These are phyloP conservation scores for Carex sylvatica DNA, from an alignment of 202 grass and related monocot species.

Conservation along the genomic window DNA sequence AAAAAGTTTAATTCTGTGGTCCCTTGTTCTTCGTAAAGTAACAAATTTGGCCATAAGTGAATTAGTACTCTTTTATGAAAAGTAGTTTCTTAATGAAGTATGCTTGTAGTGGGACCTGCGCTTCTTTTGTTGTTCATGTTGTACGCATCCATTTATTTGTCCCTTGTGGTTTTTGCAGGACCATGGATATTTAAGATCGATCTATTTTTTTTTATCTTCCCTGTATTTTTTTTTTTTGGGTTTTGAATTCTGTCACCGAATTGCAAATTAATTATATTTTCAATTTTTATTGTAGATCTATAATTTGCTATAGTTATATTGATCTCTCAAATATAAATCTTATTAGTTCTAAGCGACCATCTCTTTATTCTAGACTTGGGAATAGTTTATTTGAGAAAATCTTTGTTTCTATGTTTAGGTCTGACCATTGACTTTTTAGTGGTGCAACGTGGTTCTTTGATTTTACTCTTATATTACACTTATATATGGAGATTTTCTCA, in stretches of 20 bases:
- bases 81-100: background rate
- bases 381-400: background rate
- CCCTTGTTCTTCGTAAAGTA: slow-evolving; percentile 7
- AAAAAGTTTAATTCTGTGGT: background rate
- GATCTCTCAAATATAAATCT: background rate
- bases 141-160: slow-evolving; percentile 1
- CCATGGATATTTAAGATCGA: background rate
- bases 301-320: background rate
- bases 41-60: background rate
- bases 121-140: background rate
- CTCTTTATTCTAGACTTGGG: background rate
- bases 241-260: background rate
- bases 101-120: background rate
- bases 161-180: background rate
- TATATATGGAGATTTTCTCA: background rate
- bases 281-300: slow-evolving; percentile 1
- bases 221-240: background rate
- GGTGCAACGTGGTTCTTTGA: background rate
- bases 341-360: background rate
- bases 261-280: background rate
- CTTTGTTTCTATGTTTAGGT: slow-evolving; percentile 17
- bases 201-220: background rate
- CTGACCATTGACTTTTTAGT: slow-evolving; percentile 15
- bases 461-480: background rate
- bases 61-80: background rate